Evolutionary conservation across 306 rosid genomes (phyloP), one percentile per base, ranked within the genome.

Genomic region (Lablab purpureus): DNA sequence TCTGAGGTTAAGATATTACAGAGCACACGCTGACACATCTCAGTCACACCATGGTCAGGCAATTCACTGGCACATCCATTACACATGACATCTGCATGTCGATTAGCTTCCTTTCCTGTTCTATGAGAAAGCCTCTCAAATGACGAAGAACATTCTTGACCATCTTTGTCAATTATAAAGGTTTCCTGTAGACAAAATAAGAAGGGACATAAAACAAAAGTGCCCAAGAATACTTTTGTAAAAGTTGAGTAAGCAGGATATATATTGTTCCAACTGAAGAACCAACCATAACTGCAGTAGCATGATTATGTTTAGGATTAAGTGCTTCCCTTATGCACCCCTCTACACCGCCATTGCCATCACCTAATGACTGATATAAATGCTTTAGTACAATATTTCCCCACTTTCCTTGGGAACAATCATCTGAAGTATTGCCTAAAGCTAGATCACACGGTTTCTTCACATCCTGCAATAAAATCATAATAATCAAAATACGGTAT

Each of bases 1-100:
- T 91, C 91, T 15, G 99, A 92, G 69, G 80, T 50, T 82, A 95
- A 75, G 80, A 92, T 71, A 85, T 90, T 54, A 56, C 62, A 34
- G 62, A 88, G 76, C 64, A 90, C 90, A 71, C 51, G 95, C 76
- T 83, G 88, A 85, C 95, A 92, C 78, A 23, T 81, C 67, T 76
- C 88, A 41, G 88, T 87, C 36, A 41, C 71, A 58, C 82, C 76
- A 73, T n/a, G 79, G 23, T 50, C 73, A 75, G 84, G 74, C 68
- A 90, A 64, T 75, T 85, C 90, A 52, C 84, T 87, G 40, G 80
- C 81, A 71, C 68, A 84, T 84, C 89, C 89, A 79, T 80, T 86
- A 58, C 81, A 74, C 82, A 54, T 71, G 77, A 74, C 81, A 77
- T 76, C 74, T 28, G 73, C 77, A 80, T 87, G 85, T 63, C 87